These are phyloP conservation scores for Monosporozyma yasuniensis DNA, from an alignment of 805 yeast species.

Conservation along the genomic window DNA sequence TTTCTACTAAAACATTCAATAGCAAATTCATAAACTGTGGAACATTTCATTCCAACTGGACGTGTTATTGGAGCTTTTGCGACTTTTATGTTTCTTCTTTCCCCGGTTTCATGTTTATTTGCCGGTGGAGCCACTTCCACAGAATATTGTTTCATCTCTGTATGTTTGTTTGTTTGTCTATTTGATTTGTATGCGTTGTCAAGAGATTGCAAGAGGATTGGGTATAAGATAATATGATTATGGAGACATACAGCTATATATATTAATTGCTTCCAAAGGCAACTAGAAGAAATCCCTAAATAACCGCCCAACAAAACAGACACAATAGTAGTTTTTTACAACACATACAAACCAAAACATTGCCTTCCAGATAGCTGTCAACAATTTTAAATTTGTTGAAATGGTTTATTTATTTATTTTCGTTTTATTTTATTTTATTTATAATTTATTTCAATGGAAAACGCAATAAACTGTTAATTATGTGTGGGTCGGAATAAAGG, in stretches of 20 bases:
- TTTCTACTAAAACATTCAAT: conserved; percentile 51
- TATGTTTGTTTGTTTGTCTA: background rate
- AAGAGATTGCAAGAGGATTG: too few species aligned
- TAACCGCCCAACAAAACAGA: conserved; percentile 1
- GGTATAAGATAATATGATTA: too few species aligned
- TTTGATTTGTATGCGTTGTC: background rate
- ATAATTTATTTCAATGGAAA: too few species aligned
- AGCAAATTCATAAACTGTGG: conserved; percentile 63
- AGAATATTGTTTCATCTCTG: conserved; percentile 21
- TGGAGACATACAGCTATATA: too few species aligned
- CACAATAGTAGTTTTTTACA: too few species aligned
- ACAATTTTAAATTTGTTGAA: background rate
- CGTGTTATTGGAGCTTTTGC: conserved; percentile 35
- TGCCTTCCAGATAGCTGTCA: too few species aligned
- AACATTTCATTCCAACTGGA: conserved; percentile 58
- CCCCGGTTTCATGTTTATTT: conserved; percentile 70
- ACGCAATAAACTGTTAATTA: too few species aligned
- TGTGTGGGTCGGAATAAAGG: too few species aligned
- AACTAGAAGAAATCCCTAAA: too few species aligned
- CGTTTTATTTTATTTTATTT: too few species aligned
- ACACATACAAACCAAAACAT: too few species aligned
- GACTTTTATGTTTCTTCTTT: conserved; percentile 56
- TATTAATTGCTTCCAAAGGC: background rate
- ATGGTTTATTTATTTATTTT: too few species aligned
- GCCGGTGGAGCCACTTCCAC: conserved; percentile 62